Percentiles rank a stretch among this genome's conserved stretches.
phyloP scores from a whole-genome alignment of 1,284 basidiomycete species.

The Veloboletus limbatus region DNA sequence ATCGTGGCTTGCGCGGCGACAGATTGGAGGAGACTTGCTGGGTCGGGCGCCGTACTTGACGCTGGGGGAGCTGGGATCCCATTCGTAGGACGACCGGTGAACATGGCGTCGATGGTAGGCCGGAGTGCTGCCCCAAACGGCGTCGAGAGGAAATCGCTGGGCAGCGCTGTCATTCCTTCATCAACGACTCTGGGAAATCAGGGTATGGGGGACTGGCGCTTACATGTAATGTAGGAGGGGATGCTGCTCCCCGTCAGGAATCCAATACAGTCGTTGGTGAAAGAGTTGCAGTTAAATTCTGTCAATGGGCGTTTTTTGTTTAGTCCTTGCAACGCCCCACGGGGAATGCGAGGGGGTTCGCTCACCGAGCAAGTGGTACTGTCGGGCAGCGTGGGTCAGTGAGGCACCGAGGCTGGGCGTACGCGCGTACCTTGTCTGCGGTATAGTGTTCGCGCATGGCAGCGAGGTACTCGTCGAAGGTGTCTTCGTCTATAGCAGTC shows the following conservation, averaged over 20 bases:
- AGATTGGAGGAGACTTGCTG: conserved; percentile 59
- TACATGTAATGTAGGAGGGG: conserved; percentile 76
- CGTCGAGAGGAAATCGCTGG: conserved; percentile 86
- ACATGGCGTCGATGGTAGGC: conserved; percentile 89
- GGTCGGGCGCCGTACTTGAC: conserved; percentile 36
- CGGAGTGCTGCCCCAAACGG: conserved; percentile 85
- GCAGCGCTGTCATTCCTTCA: conserved; percentile 58
- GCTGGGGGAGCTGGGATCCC: conserved; percentile 41
- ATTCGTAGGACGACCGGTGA: conserved; percentile 48
- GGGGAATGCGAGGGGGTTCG: background rate
- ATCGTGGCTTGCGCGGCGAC: conserved; percentile 55
- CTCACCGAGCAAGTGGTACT: conserved; percentile 88
- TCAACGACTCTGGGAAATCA: background rate
- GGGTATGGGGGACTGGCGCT: background rate
- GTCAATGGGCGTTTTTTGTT: background rate
- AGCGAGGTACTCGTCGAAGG: conserved; percentile 76
- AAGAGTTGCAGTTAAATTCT: conserved; percentile 91
- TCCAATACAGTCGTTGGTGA: conserved; percentile 83
- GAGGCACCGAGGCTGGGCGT: background rate
- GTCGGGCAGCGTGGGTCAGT: conserved; percentile 2
- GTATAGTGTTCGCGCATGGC: conserved; percentile 81
- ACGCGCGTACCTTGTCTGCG: conserved; percentile 67
- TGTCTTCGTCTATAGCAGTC: conserved; percentile 79
- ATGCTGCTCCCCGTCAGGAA: conserved; percentile 81
- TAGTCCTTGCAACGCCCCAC: background rate